Evolutionary conservation across 495 filamentous ascomycete genomes (phyloP).

Genomic region (Cercophora scortea): DNA sequence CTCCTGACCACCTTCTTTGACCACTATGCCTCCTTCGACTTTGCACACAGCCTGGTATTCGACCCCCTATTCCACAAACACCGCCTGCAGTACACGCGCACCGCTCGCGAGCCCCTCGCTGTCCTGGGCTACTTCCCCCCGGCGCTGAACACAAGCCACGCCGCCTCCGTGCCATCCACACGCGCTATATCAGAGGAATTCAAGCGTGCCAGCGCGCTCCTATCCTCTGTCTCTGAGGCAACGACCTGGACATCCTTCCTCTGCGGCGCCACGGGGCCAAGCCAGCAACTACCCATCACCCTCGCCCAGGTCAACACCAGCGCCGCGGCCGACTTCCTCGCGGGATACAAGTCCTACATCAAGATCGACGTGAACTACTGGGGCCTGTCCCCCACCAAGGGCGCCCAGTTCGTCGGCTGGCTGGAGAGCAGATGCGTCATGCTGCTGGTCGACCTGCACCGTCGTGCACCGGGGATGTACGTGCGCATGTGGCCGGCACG

Average conservation of each 20-base stretch:
- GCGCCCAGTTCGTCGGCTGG: constrained; percentile 43
- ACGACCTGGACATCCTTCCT: constrained; percentile 38
- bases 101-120: constrained; percentile 44
- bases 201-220: constrained; percentile 18
- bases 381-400: constrained; percentile 38
- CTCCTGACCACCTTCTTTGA: constrained; percentile 46
- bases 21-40: constrained; percentile 52
- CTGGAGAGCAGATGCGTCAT: constrained; percentile 43
- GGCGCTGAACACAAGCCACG: constrained; percentile 43
- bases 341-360: constrained; percentile 37
- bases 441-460: constrained; percentile 45
- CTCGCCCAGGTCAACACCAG: neutral
- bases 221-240: constrained; percentile 11
- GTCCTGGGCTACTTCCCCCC: constrained; percentile 48
- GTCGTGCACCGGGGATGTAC: constrained; percentile 33
- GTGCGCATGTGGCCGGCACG: constrained; percentile 51
- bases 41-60: constrained; percentile 37
- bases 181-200: constrained; percentile 43
- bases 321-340: constrained; percentile 34
- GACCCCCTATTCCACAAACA: constrained; percentile 42
- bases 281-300: neutral
- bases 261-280: neutral
- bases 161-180: constrained; percentile 38
- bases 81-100: constrained; percentile 35
- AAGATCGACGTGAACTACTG: constrained; percentile 50